phyloP scores from a whole-genome alignment of 345 rosid genomes.

The Murraya paniculata region DNA sequence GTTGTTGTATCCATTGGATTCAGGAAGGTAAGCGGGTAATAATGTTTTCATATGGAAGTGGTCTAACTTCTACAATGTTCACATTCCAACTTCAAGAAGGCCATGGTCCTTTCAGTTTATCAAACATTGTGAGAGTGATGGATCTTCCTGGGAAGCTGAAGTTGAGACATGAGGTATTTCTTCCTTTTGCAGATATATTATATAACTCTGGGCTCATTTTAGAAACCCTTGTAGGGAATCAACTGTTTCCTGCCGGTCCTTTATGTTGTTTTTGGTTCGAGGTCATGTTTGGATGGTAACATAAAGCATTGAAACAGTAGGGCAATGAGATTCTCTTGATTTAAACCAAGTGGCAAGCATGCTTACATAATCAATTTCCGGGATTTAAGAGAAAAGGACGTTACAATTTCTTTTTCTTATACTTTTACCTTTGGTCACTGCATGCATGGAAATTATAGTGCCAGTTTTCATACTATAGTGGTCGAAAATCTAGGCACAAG shows the following conservation, averaged over 20 bases:
- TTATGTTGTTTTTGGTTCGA: background rate
- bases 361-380: background rate
- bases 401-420: background rate
- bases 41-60: slow-evolving; percentile 95
- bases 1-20: background rate
- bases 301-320: background rate
- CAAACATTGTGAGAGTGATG: slow-evolving; percentile 75
- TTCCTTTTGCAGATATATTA: background rate
- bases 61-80: slow-evolving; percentile 84
- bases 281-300: background rate
- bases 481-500: too few relatives aligned
- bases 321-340: background rate
- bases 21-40: slow-evolving; percentile 78
- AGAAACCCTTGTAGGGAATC: background rate
- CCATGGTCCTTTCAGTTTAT: slow-evolving; percentile 67
- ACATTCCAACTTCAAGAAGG: slow-evolving; percentile 63
- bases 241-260: background rate
- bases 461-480: too few relatives aligned
- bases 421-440: background rate
- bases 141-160: slow-evolving; percentile 64
- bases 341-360: background rate
- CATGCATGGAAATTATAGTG: background rate
- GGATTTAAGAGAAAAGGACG: background rate
- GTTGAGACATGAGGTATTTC: slow-evolving; percentile 82
- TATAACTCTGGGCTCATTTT: background rate